Evolutionary conservation across 352 stramenopile genomes (phyloP), one percentile per base, ranked within the genome.

Genomic region (Globisporangium paroecandrum): DNA sequence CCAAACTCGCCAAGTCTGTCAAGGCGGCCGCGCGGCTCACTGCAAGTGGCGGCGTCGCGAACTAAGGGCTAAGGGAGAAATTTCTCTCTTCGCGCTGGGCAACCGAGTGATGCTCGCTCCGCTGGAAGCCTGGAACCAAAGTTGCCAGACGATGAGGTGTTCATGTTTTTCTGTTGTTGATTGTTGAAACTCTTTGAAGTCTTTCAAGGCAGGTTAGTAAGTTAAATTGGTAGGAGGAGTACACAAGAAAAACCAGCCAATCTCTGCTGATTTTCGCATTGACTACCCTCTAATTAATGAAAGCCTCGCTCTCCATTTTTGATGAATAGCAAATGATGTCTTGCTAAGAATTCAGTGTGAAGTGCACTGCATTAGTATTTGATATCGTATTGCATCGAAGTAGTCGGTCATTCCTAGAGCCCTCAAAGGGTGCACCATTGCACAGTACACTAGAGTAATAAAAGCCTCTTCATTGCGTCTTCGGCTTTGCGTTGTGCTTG

Each of bases 401-500:
- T 49, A 4, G 41, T n/a, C 41, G 41, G 41, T 6, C 38, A 20
- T 46, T 49, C 41, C 15, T 9, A 49, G n/a, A 49, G 12, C n/a
- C 12, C 12, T 57, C 24, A 3, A 46, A 46, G 4, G 38, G 51
- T 57, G 4, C 13, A 22, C 43, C 22, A 9, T 24, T 18, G 9
- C 55, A 22, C 34, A 34, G 20, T 55, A 34, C n/a, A 15, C 2
- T 25, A 46, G 13, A 18, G 13, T 18, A 4, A 18, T 18, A 46
- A 15, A 18, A 46, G 13, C 10, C 12, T 46, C 7, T 24, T 68
- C 6, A 54, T 51, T 62, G n/a, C 10, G 20, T 22, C 18, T 56
- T 65, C 25, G 32, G 38, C 18, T 27, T n/a, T 18, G 41, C 13
- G 41, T 32, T 56, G 24, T 12, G 10, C 69, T 89, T 73, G 65